A percentile compares a stretch with the other conserved stretches of the same genome.
Evolutionary conservation across 116 monocot species (phyloP).

Genomic region (Dioscorea cayenensis): DNA sequence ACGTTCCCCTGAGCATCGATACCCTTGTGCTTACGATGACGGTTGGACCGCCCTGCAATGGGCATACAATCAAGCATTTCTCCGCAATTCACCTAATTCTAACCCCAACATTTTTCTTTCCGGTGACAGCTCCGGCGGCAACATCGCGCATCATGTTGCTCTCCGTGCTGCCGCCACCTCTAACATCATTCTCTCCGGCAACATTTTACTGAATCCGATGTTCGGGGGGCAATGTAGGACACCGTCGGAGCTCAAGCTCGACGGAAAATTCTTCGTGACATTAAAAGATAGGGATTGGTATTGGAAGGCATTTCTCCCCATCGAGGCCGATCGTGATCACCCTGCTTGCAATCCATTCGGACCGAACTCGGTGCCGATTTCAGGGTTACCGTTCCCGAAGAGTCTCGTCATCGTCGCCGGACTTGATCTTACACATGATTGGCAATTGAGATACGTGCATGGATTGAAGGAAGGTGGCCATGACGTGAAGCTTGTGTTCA

Average conservation of each 20-base stretch:
- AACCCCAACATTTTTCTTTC: background rate
- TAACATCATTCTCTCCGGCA: background rate
- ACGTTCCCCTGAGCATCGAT: constrained; percentile 4
- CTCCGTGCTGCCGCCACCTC: background rate
- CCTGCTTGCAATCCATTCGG: constrained; percentile 2
- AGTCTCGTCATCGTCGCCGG: constrained; percentile 5
- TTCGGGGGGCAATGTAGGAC: background rate
- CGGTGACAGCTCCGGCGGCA: constrained; percentile 8
- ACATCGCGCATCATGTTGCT: constrained; percentile 8
- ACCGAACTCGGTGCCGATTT: background rate
- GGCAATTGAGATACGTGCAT: background rate
- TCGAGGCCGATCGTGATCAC: background rate
- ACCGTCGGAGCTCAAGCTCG: background rate
- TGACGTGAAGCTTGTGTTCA: background rate
- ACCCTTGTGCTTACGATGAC: constrained; percentile 4
- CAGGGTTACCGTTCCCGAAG: background rate
- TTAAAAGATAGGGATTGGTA: background rate
- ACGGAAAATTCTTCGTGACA: constrained; percentile 5
- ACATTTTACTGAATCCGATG: background rate
- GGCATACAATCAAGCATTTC: background rate
- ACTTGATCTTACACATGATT: background rate
- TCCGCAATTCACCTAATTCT: background rate
- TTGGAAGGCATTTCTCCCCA: constrained; percentile 2
- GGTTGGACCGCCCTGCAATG: constrained; percentile 3
- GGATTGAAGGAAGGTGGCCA: background rate